A percentile compares a stretch with the other conserved stretches of the same genome.
phyloP scores from a whole-genome alignment of 192 early-diverging fungal species.

The Mortierella hygrophila region DNA sequence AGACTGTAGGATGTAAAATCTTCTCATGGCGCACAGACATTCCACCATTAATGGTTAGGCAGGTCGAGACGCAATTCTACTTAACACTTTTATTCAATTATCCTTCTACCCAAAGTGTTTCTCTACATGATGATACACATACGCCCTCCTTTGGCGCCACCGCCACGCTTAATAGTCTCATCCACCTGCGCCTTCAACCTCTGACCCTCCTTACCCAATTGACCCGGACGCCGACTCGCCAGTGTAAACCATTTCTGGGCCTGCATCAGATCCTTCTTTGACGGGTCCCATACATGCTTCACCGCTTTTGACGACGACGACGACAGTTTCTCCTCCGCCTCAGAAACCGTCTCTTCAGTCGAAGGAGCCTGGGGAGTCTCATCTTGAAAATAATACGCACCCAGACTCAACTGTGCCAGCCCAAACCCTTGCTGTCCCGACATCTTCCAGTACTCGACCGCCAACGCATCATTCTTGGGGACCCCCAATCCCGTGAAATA shows the following conservation, averaged over 20 bases:
- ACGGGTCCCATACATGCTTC: conserved; percentile 43
- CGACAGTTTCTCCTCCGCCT: neutral
- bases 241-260: conserved; percentile 55
- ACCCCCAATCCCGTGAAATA: conserved; percentile 63
- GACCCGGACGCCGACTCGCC: conserved; percentile 44
- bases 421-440: conserved; percentile 62
- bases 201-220: conserved; percentile 35
- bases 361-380: conserved; percentile 10
- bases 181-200: conserved; percentile 41
- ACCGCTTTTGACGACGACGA: neutral
- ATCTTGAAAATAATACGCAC: conserved; percentile 50
- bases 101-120: neutral
- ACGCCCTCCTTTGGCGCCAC: conserved; percentile 28
- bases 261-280: conserved; percentile 49
- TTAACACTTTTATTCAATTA: no score
- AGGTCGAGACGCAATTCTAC: no score
- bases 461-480: conserved; percentile 57
- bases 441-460: conserved; percentile 66
- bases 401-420: conserved; percentile 63
- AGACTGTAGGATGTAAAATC: no score
- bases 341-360: neutral
- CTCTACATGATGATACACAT: conserved; percentile 39
- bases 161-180: conserved; percentile 35
- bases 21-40: no score
- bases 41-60: no score